Base-by-base conservation (phyloP, 2,329 filamentous ascomycete species). In the Colletotrichum sojae region DNA sequence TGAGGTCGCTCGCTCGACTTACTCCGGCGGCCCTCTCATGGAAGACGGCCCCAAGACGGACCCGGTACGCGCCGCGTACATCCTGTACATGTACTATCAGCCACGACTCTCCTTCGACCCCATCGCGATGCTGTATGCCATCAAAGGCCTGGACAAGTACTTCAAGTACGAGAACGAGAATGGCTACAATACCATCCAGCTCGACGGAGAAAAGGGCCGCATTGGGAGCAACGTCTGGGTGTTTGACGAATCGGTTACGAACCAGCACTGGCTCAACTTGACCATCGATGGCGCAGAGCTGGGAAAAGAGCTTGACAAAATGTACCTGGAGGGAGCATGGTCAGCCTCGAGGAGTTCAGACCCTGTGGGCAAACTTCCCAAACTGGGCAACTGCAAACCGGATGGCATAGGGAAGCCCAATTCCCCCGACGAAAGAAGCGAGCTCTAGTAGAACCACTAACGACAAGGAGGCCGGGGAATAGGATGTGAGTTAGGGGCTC, bases 191-290 rank as follows among this genome's bases (percentile, higher is more conserved):
- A 71, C 76, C 48, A 76, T 85, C 5, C 71, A 72, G 15, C 59
- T 73, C 0, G 8, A 22, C 10, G 53, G 20, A 13, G 31, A 52
- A 8, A 20, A 20, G 9, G 55, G 49, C 2, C 40, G 45, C 45
- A 77, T 84, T 48, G 83, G 84, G 3, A 75, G 79, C 6, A 85
- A 85, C 67, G 52, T 48, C 8, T 85, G 83, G 83, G 73, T 84
- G 3, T 73, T 76, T 20, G 81, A 84, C 48, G 70, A 76, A 18
- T 36, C 22, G 5, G 71, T 76, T 6, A 78, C 71, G 13, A 79
- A 80, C 48, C 83, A 84, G 74, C 78, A 79, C 62, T 85, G 80
- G 75, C 70, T 85, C 45, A 74, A 71, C 53, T 62, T 83, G 48
- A 78, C 67, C 49, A 71, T 74, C 3, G 68, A 66, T 9, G 74